phyloP scores from a whole-genome alignment of 2,329 filamentous ascomycete genomes.

The Fusarium sp. region DNA sequence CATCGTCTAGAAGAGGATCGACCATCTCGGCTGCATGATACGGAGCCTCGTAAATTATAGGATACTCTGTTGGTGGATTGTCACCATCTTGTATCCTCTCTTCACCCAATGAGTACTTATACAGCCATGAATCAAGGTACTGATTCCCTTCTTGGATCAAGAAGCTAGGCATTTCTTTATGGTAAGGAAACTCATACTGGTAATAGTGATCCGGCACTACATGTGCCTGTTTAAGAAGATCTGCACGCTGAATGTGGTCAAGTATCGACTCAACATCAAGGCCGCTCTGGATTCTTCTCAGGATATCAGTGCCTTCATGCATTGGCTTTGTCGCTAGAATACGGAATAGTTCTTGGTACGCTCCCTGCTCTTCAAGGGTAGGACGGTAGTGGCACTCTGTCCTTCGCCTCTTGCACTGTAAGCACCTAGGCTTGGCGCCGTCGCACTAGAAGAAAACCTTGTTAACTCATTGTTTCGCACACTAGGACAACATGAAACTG shows the following conservation, averaged over 20 bases:
- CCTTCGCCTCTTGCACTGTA: background rate
- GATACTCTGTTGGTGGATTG: background rate
- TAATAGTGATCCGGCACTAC: background rate
- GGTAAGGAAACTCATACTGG: background rate
- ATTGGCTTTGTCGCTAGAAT: background rate
- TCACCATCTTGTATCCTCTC: background rate
- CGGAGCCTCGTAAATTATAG: background rate
- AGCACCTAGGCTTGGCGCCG: background rate
- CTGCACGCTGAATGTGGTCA: background rate
- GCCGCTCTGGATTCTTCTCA: background rate
- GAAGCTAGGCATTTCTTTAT: background rate
- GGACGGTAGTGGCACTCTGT: background rate
- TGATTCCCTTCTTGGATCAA: background rate
- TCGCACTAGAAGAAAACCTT: background rate
- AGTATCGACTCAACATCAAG: background rate
- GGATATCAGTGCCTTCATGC: background rate
- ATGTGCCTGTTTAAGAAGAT: background rate
- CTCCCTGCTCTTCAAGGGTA: background rate
- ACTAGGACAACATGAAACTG: background rate
- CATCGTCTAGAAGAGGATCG: background rate
- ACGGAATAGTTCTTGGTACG: background rate
- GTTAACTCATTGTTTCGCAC: background rate
- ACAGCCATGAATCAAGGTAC: background rate
- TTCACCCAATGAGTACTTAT: background rate
- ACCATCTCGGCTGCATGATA: background rate